Percentiles rank a stretch among this genome's conserved stretches.
Conservation (phyloP, 768 basidiomycete genomes). For the Calocybe gangraenosa region DNA sequence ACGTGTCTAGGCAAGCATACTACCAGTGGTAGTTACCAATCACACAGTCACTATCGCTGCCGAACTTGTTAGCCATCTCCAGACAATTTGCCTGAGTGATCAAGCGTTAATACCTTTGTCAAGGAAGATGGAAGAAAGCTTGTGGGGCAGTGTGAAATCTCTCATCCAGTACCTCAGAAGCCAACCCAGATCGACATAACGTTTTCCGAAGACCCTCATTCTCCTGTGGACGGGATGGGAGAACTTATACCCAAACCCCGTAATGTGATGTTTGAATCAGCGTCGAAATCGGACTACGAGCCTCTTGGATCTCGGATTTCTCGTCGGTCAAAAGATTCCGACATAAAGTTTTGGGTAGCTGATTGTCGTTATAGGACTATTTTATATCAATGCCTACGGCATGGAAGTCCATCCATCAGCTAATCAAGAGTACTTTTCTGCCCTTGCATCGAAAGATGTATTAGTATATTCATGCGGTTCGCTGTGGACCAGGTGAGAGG, state of each 20-base stretch:
- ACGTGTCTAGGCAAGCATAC: slow-evolving; percentile 57
- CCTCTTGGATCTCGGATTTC: slow-evolving; percentile 56
- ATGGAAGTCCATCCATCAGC: slow-evolving; percentile 90
- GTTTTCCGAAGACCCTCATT: slow-evolving; percentile 32
- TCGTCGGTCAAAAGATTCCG: slow-evolving; percentile 40
- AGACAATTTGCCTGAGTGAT: background rate
- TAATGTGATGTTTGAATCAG: slow-evolving; percentile 66
- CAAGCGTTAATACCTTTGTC: slow-evolving; percentile 5
- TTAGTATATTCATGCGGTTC: slow-evolving; percentile 93
- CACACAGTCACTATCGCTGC: slow-evolving; percentile 95
- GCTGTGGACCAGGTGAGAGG: slow-evolving; percentile 80
- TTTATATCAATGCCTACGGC: slow-evolving; percentile 89
- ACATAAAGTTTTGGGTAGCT: slow-evolving; percentile 6
- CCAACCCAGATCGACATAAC: slow-evolving; percentile 25
- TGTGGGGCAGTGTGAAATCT: slow-evolving; percentile 92
- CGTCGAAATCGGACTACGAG: slow-evolving; percentile 50
- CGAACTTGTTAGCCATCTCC: slow-evolving; percentile 59
- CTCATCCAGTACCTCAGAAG: slow-evolving; percentile 61
- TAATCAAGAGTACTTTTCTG: slow-evolving; percentile 73
- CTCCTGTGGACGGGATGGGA: slow-evolving; percentile 53
- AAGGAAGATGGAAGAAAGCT: slow-evolving; percentile 74
- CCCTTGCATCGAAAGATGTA: slow-evolving; percentile 55
- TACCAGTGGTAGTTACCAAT: slow-evolving; percentile 91
- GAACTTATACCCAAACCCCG: slow-evolving; percentile 40
- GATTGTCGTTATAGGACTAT: slow-evolving; percentile 48